Conservation (phyloP, 768 basidiomycete genomes). For the Cubamyces sp. region DNA sequence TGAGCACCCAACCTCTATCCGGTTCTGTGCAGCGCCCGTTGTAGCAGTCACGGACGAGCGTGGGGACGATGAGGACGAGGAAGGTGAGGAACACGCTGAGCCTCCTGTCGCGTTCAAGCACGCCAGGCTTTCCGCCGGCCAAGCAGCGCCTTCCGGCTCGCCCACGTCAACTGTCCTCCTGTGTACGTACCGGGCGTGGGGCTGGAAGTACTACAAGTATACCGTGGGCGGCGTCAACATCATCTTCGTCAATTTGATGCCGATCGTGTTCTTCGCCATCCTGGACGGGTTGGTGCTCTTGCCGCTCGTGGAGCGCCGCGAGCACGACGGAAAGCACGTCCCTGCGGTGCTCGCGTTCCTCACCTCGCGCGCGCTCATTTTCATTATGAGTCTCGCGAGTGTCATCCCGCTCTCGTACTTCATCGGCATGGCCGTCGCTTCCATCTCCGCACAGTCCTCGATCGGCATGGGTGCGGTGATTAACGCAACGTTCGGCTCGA, state of each 20-base stretch:
- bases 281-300: conserved; percentile 87
- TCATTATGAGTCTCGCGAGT: conserved; percentile 80
- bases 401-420: conserved; percentile 99
- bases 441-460: conserved; percentile 96
- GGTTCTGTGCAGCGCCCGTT: conserved; percentile 89
- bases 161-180: conserved; percentile 87
- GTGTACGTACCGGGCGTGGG: conserved; percentile 92
- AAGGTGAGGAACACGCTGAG: conserved; percentile 19
- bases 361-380: conserved; percentile 78
- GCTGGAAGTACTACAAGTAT: conserved; percentile 96
- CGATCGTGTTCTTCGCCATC: conserved; percentile 94
- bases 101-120: conserved; percentile 69
- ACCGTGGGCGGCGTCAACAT: conserved; percentile 99
- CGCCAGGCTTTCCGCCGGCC: conserved; percentile 80
- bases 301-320: conserved; percentile 64
- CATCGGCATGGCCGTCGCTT: conserved; percentile 99
- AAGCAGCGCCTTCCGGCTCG: conserved; percentile 84
- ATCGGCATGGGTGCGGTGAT: conserved; percentile 99
- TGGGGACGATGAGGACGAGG: conserved; percentile 9
- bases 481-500: conserved; percentile 98
- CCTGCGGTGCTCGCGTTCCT: conserved; percentile 70
- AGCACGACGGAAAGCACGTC: conserved; percentile 57
- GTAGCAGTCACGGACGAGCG: conserved; percentile 55
- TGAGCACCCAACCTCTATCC: conserved; percentile 77
- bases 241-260: conserved; percentile 92